phyloP scores from a whole-genome alignment of 2,329 filamentous ascomycete genomes.

The Paraphoma chrysanthemicola region DNA sequence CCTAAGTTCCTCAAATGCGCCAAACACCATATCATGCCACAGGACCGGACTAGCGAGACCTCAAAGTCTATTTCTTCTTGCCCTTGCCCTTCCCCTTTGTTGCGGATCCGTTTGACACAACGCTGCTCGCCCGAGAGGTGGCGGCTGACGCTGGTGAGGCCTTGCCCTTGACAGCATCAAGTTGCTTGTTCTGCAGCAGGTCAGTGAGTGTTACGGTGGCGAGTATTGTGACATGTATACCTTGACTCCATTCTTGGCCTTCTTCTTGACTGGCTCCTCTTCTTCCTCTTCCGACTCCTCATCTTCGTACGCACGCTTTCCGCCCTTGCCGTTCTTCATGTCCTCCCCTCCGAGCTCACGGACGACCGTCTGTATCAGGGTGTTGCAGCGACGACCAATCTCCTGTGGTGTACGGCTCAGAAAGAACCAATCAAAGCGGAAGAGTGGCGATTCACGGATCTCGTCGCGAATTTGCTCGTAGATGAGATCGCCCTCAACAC shows the following conservation, averaged over 20 bases:
- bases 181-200: conserved; percentile 79
- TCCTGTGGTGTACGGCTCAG: conserved; percentile 92
- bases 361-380: conserved; percentile 90
- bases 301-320: conserved; percentile 78
- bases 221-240: conserved; percentile 58
- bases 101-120: conserved; percentile 74
- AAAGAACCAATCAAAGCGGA: conserved; percentile 99
- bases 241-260: conserved; percentile 87
- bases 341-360: conserved; percentile 83
- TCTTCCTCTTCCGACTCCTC: conserved; percentile 82
- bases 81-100: conserved; percentile 57
- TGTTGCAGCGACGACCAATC: conserved; percentile 90
- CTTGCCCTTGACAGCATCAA: conserved; percentile 83
- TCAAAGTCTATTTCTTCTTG: conserved; percentile 53
- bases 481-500: conserved; percentile 87
- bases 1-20: background rate
- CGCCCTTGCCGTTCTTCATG: conserved; percentile 68
- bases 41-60: background rate
- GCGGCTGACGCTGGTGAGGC: conserved; percentile 77
- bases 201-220: conserved; percentile 13
- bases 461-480: conserved; percentile 97
- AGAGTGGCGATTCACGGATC: conserved; percentile 90
- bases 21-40: conserved; percentile 20
- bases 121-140: conserved; percentile 86
- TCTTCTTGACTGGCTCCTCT: conserved; percentile 89